phyloP scores from a whole-genome alignment of 176 grass and related monocot species.

The Canna indica region DNA sequence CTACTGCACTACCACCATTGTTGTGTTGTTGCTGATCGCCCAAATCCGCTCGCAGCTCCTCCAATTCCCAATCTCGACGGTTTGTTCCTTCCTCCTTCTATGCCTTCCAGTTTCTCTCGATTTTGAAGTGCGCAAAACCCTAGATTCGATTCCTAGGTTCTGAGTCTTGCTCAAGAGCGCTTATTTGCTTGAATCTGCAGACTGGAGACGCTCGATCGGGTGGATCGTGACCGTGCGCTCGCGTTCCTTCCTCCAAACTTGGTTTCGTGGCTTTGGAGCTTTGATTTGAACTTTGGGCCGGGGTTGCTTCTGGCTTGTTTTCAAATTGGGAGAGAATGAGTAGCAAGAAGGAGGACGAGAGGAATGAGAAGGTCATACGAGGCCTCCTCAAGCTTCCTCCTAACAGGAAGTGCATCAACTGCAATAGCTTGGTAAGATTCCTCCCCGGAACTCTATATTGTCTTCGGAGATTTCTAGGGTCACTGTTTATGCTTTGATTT shows the following conservation, averaged over 20 bases:
- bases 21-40: not conserved
- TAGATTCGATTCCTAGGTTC: not conserved
- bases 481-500: not conserved
- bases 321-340: slow-evolving; percentile 17
- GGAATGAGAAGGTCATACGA: slow-evolving; percentile 85
- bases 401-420: slow-evolving; percentile 84
- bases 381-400: slow-evolving; percentile 93
- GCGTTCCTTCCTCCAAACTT: not conserved
- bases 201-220: not conserved
- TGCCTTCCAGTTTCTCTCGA: not conserved
- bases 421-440: slow-evolving; percentile 41
- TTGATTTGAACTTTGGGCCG: not conserved
- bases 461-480: not conserved
- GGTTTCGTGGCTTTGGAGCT: not conserved
- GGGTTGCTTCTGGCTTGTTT: not conserved
- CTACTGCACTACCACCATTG: not conserved
- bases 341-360: slow-evolving; percentile 80
- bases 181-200: not conserved
- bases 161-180: not conserved
- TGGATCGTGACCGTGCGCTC: not conserved
- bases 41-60: not conserved
- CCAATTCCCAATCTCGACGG: not conserved
- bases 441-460: not conserved
- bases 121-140: not conserved
- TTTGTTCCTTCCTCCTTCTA: not conserved